A percentile compares a stretch with the other conserved stretches of the same genome.
phyloP scores from a whole-genome alignment of 768 basidiomycete species.

The Mycena polygramma region DNA sequence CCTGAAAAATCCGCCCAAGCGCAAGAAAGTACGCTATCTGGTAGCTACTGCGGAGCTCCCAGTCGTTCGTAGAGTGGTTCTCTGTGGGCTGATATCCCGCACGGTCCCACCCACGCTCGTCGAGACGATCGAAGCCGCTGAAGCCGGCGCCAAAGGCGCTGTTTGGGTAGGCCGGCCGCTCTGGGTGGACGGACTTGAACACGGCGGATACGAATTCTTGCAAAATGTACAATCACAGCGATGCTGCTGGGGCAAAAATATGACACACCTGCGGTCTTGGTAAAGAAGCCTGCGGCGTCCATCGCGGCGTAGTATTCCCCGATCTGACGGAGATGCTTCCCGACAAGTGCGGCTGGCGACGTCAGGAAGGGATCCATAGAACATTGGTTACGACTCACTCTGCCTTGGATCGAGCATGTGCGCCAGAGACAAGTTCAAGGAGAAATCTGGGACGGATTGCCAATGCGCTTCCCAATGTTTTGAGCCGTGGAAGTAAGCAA shows the following conservation, averaged over 20 bases:
- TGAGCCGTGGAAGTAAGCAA: conserved; percentile 33
- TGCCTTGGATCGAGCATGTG: conserved; percentile 14
- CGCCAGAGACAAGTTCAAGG: conserved; percentile 3
- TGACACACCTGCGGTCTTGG: conserved; percentile 17
- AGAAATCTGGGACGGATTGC: conserved; percentile 9
- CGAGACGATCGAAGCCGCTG: conserved; percentile 34
- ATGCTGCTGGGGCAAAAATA: not conserved
- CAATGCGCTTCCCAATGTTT: conserved; percentile 29
- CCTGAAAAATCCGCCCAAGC: conserved; percentile 32
- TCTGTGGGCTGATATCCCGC: conserved; percentile 20
- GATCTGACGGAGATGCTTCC: conserved; percentile 18
- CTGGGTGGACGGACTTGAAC: conserved; percentile 11
- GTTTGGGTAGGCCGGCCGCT: conserved; percentile 15
- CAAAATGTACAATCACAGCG: not conserved
- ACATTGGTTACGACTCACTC: not conserved
- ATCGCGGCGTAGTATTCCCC: conserved; percentile 22
- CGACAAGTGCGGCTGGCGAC: conserved; percentile 17
- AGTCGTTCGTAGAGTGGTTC: conserved; percentile 20
- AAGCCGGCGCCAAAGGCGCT: conserved; percentile 34
- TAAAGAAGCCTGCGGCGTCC: conserved; percentile 34
- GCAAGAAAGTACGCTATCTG: conserved; percentile 36
- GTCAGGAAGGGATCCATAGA: not conserved
- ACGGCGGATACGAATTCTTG: conserved; percentile 1
- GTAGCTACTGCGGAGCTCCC: conserved; percentile 28
- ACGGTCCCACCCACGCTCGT: conserved; percentile 34